Evolutionary conservation across 495 filamentous ascomycete species (phyloP).

Genomic region (Hyaloscypha variabilis): DNA sequence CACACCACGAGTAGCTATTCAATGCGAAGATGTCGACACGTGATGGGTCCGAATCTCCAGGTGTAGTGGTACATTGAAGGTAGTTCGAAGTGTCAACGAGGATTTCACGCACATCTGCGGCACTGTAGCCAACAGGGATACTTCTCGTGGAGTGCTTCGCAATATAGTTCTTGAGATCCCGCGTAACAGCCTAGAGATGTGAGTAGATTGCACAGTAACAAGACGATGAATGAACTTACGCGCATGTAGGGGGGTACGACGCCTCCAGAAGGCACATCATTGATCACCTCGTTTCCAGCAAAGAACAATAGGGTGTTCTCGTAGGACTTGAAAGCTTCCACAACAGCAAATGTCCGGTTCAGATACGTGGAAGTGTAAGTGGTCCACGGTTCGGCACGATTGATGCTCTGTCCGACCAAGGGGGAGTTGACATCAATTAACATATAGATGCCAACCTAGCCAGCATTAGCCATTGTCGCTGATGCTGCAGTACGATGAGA

Average conservation of each 20-base stretch:
- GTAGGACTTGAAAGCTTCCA: constrained; percentile 93
- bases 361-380: constrained; percentile 79
- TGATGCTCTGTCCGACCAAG: constrained; percentile 72
- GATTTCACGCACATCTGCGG: constrained; percentile 83
- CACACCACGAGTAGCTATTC: constrained; percentile 97
- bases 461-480: not conserved
- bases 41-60: constrained; percentile 61
- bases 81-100: constrained; percentile 82
- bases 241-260: constrained; percentile 66
- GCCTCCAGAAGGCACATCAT: constrained; percentile 58
- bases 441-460: constrained; percentile 56
- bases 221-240: constrained; percentile 11
- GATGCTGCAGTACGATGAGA: too few relatives aligned
- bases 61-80: constrained; percentile 73
- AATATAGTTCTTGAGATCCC: constrained; percentile 89
- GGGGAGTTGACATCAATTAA: constrained; percentile 90
- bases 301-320: constrained; percentile 93
- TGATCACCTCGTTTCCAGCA: constrained; percentile 92
- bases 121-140: constrained; percentile 93
- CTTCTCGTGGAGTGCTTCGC: constrained; percentile 64
- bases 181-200: constrained; percentile 60
- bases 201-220: not conserved
- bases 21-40: constrained; percentile 87
- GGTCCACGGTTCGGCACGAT: constrained; percentile 66
- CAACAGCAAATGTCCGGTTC: constrained; percentile 81